A percentile compares a stretch with the other conserved stretches of the same genome.
phyloP scores from a whole-genome alignment of 805 yeast genomes.

The Clavispora phyllophila region DNA sequence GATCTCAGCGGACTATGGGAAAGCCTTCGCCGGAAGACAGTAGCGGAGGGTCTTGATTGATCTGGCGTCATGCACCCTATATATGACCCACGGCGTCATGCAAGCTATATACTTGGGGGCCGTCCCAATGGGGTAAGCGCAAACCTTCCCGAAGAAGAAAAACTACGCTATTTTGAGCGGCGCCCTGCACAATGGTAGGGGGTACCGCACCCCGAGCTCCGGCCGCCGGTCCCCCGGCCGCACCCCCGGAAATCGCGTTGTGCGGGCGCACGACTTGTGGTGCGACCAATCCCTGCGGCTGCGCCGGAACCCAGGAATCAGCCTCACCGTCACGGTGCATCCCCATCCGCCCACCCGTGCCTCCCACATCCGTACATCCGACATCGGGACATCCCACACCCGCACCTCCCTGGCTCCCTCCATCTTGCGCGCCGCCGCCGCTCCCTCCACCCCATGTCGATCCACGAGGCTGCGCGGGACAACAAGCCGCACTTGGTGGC shows the following conservation, averaged over 20 bases:
- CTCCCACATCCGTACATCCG: not conserved
- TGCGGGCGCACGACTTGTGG: not conserved
- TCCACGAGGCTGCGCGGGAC: slow-evolving; percentile 63
- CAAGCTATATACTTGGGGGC: not conserved
- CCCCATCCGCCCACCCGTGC: too few species aligned
- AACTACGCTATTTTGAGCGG: not conserved
- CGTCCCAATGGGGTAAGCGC: not conserved
- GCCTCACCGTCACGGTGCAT: too few species aligned
- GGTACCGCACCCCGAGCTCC: too few species aligned
- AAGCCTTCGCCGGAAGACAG: too few species aligned
- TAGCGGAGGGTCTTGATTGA: too few species aligned
- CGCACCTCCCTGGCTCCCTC: not conserved
- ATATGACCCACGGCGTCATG: not conserved
- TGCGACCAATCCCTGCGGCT: not conserved
- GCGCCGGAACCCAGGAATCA: not conserved
- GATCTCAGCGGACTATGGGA: too few species aligned
- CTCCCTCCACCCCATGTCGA: slow-evolving; percentile 16
- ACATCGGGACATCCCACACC: not conserved
- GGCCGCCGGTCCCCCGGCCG: not conserved
- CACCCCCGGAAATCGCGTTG: not conserved
- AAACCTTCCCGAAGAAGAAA: not conserved
- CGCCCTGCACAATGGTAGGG: not conserved
- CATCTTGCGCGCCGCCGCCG: not conserved
- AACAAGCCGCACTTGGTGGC: slow-evolving; percentile 50
- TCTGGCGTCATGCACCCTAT: not conserved